phyloP scores from a whole-genome alignment of 208 protist species.

The Tritrichomonas musculus region DNA sequence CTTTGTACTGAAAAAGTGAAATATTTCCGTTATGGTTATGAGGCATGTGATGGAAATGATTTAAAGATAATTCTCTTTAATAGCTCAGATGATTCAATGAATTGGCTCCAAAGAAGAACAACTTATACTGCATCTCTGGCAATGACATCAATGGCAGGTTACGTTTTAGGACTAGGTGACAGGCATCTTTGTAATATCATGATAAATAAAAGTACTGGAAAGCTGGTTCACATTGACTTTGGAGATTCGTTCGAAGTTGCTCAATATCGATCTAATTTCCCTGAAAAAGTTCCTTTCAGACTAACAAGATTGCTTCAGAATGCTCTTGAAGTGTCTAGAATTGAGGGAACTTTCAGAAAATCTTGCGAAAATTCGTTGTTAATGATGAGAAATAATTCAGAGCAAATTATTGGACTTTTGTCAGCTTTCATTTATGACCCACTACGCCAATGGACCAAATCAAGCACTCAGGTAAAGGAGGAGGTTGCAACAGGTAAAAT shows the following conservation, averaged over 20 bases:
- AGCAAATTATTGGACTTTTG: not conserved
- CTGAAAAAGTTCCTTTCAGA: conserved; percentile 32
- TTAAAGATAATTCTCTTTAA: not conserved
- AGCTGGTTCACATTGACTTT: conserved; percentile 24
- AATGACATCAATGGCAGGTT: not conserved
- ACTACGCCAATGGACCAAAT: conserved; percentile 64
- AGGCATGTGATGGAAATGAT: not conserved
- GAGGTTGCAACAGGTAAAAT: not conserved
- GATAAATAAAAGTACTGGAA: not conserved
- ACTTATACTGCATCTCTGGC: not conserved
- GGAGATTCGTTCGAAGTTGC: conserved; percentile 23
- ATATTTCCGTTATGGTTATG: not conserved
- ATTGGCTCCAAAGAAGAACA: conserved; percentile 20
- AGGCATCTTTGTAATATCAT: conserved; percentile 29
- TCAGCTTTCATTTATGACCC: conserved; percentile 34
- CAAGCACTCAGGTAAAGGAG: not conserved
- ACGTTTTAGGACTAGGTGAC: conserved; percentile 5
- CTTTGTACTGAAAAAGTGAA: not conserved
- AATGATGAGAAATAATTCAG: not conserved
- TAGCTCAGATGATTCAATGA: not conserved
- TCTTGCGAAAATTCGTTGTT: not conserved
- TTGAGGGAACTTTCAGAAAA: not conserved
- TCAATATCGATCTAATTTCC: not conserved
- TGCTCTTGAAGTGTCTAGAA: not conserved
- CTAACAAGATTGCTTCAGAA: conserved; percentile 25